Evolutionary conservation across 176 grass and related monocot genomes (phyloP), one percentile per base, ranked within the genome.

Genomic region (Oryza coarctata): DNA sequence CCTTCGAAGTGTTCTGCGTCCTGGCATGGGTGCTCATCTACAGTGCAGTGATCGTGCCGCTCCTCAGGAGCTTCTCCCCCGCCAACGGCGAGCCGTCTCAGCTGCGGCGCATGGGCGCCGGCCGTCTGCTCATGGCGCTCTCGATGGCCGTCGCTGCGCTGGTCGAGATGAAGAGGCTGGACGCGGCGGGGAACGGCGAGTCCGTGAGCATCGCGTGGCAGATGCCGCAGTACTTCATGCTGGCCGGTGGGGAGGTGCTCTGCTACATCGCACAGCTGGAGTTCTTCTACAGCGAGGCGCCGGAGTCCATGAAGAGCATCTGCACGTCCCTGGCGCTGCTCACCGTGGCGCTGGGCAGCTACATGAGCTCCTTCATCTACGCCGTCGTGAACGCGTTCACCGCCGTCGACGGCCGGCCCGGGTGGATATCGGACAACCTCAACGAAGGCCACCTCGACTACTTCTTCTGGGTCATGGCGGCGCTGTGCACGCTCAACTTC

Each of bases 241-340:
- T 94, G 1, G 91, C 86, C 2, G 87, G 83, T 13, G 82, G 64
- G 0, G 94, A 97, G 78, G 78, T 94, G 32, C 90, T 97, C 72
- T 89, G 65, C 69, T 87, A 87, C 65, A 91, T 97, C 77, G 68
- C 91, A 22, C 88, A 89, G 82, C 86, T 97, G 7, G 91, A 97
- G 81, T 97, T 97, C 81, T 97, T 97, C 91, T 97, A 83, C 74
- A 84, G 15, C 45, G 85, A 94, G 84, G 88, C 92, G 75, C 86
- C 92, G n/a, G 86, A 94, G 12, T 86, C 86, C 17, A 94, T 94
- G 92, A 91, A 91, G 83, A 94, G 61, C 89, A 80, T 91, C 43
- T 94, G 92, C 71, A 94, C 86, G 55, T 77, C 92, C 45, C 67
- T 94, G 28, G 81, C 86, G 18, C 63, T 94, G 44, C 86, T 94